Base-by-base conservation (phyloP, 2,329 filamentous ascomycete species). In the Graphiopsis chlorocephala region DNA sequence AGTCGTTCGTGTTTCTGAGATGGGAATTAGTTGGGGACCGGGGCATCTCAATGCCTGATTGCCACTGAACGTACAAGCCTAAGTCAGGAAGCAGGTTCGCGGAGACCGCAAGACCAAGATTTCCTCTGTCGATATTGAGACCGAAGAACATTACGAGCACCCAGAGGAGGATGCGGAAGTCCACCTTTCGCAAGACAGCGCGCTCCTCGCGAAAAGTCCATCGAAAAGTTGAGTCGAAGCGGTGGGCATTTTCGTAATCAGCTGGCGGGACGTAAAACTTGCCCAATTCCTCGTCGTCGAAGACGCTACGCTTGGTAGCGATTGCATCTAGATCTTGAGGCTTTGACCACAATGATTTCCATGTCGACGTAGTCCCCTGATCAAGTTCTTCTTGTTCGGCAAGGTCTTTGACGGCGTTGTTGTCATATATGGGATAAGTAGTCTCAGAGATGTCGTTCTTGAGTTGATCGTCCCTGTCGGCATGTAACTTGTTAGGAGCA, bases 261-360 rank as follows among this genome's bases (percentile, higher is more conserved):
- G 84, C 83, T 8, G 82, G 81, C 66, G 87, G 83, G 64, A 86
- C 87, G 80, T 84, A 87, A 68, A 84, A 79, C n/a, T 83, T 80
- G 1, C 84, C 83, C 2, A 84, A 75, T 2, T 78, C 76, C 1
- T 82, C 80, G 56, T 86, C 82, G 0, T 80, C 76, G 67, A 87
- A 87, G 12, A 67, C 65, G 35, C 68, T 70, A 12, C 29, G 28
- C 28, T 26, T 47, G 29, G 59, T 61, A 5, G 48, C 59, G 28
- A 53, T 52, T 17, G 45, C 59, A 31, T 61, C 59, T 28, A 52
- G 48, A 29, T 52, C 29, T 28, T 35, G 53, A 25, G 23, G 20
- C 23, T 38, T 57, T 8, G 29, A 38, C 20, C 53, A 35, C 23
- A 38, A 26, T 10, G 31, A 57, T 17, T 57, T 57, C 31, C 29